These are phyloP conservation scores for Fusarium pilosicola DNA, from an alignment of 2,329 filamentous ascomycete species.

Conservation along the genomic window DNA sequence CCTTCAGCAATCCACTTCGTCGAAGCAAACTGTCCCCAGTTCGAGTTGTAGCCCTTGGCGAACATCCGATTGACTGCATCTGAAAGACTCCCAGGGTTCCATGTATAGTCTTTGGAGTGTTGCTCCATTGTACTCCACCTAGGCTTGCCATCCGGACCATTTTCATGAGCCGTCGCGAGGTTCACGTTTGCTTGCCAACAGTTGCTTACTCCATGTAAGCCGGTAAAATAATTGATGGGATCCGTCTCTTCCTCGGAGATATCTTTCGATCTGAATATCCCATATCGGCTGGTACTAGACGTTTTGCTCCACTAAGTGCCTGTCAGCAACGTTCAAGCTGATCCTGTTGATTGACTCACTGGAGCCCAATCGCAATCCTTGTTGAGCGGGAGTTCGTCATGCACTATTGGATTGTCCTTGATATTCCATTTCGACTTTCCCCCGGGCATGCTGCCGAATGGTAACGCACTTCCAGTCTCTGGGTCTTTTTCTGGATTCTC, in stretches of 20 bases:
- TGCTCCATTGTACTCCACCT: not conserved
- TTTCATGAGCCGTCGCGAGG: not conserved
- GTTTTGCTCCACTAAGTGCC: constrained; percentile 1
- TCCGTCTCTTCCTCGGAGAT: not conserved
- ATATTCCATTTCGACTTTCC: not conserved
- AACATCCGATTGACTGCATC: not conserved
- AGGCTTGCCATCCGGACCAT: not conserved
- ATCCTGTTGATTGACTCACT: not conserved
- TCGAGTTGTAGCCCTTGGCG: not conserved
- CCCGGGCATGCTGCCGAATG: not conserved
- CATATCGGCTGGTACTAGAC: not conserved
- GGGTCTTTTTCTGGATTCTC: not conserved
- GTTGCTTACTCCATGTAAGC: not conserved
- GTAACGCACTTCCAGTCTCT: accelerated
- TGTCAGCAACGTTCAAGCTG: not conserved
- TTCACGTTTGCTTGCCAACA: not conserved
- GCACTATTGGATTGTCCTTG: not conserved
- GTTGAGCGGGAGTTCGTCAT: accelerated
- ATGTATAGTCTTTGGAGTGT: not conserved
- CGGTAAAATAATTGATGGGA: accelerated
- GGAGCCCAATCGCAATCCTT: not conserved
- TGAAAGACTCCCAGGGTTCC: not conserved
- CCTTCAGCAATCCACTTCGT: not conserved
- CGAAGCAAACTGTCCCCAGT: not conserved
- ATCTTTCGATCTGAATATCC: not conserved